Conservation (phyloP, 306 rosid species). For the Alnus glutinosa region DNA sequence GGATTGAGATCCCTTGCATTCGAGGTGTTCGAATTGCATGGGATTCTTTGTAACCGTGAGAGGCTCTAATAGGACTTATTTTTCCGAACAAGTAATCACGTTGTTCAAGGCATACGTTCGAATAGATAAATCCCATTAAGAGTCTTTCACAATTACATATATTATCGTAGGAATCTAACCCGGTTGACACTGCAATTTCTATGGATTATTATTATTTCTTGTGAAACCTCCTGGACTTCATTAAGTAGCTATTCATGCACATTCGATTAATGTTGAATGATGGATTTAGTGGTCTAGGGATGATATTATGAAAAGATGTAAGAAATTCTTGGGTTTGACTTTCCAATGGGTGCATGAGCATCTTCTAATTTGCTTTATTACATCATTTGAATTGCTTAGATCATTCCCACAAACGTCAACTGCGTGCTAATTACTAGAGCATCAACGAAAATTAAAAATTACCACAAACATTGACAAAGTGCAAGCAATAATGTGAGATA, state of each 20-base stretch:
- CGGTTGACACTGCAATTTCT: neutral
- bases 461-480: neutral
- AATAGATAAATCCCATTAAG: no score
- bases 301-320: neutral
- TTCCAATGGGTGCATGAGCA: neutral
- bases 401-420: neutral
- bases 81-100: no score
- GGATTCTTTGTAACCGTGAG: no score
- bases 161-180: no score
- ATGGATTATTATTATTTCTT: neutral
- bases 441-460: neutral
- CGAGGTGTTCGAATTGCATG: no score
- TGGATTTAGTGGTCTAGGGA: neutral
- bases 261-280: neutral
- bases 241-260: neutral
- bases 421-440: slow-evolving; percentile 15
- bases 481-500: neutral
- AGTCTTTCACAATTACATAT: no score
- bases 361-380: neutral
- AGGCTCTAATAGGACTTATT: no score
- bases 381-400: neutral
- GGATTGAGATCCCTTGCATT: no score
- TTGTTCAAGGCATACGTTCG: no score
- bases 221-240: neutral
- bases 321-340: neutral